Percentiles rank a stretch among this genome's conserved stretches.
Conservation (phyloP, 2,329 filamentous ascomycete genomes). For the Colletotrichum lini region DNA sequence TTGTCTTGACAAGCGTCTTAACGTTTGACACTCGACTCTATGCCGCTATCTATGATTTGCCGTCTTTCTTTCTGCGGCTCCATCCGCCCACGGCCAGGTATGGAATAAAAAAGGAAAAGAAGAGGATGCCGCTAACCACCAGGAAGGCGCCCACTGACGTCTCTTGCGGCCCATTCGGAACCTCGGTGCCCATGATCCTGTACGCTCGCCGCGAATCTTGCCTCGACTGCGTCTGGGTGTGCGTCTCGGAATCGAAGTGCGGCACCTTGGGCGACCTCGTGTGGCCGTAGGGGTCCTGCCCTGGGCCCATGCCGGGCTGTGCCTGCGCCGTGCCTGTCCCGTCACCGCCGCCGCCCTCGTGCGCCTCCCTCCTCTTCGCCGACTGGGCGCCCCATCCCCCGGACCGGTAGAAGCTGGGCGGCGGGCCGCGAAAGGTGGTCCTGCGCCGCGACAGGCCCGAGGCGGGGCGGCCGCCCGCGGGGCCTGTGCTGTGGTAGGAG, state of each 20-base stretch:
- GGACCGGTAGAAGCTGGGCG: constrained; percentile 87
- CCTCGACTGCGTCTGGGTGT: constrained; percentile 80
- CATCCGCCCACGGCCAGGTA: constrained; percentile 56
- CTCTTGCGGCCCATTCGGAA: constrained; percentile 58
- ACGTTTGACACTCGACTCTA: background rate
- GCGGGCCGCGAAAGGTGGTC: constrained; percentile 85
- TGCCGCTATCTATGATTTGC: background rate
- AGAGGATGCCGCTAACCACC: constrained; percentile 63
- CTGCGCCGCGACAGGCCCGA: constrained; percentile 85
- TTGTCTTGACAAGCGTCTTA: constrained; percentile 9
- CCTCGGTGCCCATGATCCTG: constrained; percentile 56
- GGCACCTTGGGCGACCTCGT: constrained; percentile 68
- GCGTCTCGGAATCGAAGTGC: constrained; percentile 83
- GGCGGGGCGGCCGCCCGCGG: constrained; percentile 82
- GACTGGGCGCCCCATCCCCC: constrained; percentile 82
- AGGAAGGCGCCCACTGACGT: constrained; percentile 63
- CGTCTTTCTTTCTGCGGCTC: constrained; percentile 46
- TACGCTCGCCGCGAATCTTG: constrained; percentile 66
- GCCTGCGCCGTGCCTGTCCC: constrained; percentile 18
- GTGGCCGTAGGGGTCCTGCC: constrained; percentile 63
- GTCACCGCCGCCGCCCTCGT: constrained; percentile 59
- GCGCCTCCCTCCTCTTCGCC: constrained; percentile 70
- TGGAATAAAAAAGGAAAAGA: constrained; percentile 62
- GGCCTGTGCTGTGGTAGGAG: constrained; percentile 70
- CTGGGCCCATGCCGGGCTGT: constrained; percentile 70